Conservation (phyloP, 2,329 filamentous ascomycete species). For the Exophiala alcalophila region DNA sequence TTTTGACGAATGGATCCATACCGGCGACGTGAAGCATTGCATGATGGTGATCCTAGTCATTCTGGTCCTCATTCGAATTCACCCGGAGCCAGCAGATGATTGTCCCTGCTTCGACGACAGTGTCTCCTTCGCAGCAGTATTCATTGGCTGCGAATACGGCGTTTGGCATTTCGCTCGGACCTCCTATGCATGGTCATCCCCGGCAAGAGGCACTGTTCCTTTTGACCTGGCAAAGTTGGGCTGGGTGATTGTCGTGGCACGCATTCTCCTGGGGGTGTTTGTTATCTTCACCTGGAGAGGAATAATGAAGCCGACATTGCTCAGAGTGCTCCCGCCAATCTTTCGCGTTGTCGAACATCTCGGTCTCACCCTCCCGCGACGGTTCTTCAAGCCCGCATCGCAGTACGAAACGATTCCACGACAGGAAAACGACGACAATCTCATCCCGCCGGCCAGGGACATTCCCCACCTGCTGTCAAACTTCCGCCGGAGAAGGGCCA, state of each 20-base stretch:
- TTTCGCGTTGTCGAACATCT: slow-evolving; percentile 81
- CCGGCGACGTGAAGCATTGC: slow-evolving; percentile 64
- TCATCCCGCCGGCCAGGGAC: slow-evolving; percentile 85
- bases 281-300: slow-evolving; percentile 89
- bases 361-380: slow-evolving; percentile 76
- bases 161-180: slow-evolving; percentile 76
- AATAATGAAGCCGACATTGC: slow-evolving; percentile 77
- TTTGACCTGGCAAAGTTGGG: slow-evolving; percentile 68
- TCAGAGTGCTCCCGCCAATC: slow-evolving; percentile 75
- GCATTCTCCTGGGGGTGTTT: slow-evolving; percentile 75
- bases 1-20: slow-evolving; percentile 67
- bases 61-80: slow-evolving; percentile 75
- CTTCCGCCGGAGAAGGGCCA: slow-evolving; percentile 72
- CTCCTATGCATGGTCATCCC: slow-evolving; percentile 48
- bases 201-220: slow-evolving; percentile 58
- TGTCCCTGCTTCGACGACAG: slow-evolving; percentile 97
- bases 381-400: slow-evolving; percentile 87
- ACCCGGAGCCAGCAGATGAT: slow-evolving; percentile 93
- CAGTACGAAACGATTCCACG: slow-evolving; percentile 82
- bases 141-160: slow-evolving; percentile 78
- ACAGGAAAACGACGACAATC: slow-evolving; percentile 74
- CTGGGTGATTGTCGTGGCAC: slow-evolving; percentile 58
- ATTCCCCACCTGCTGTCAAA: slow-evolving; percentile 77
- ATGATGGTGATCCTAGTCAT: slow-evolving; percentile 63
- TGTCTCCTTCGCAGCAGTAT: slow-evolving; percentile 84